These are phyloP conservation scores for Phialophora chinensis DNA, from an alignment of 2,329 filamentous ascomycete species.

Conservation along the genomic window DNA sequence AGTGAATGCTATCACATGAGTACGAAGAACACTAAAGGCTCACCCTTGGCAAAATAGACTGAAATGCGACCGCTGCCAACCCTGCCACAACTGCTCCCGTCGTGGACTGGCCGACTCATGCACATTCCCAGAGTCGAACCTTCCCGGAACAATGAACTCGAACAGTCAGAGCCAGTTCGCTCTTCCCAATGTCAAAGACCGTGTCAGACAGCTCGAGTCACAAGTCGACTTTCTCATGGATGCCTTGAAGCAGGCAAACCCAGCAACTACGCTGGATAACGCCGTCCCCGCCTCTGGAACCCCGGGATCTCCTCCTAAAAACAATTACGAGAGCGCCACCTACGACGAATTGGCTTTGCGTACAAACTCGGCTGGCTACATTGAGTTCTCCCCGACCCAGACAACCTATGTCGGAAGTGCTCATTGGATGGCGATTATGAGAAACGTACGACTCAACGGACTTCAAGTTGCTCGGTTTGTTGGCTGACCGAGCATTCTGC, in stretches of 20 bases:
- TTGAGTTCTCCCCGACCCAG: slow-evolving; percentile 49
- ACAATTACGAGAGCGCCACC: not conserved
- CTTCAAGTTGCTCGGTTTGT: not conserved
- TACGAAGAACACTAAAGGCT: not conserved
- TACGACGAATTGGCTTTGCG: not conserved
- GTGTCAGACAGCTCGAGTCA: slow-evolving; percentile 34
- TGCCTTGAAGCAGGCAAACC: slow-evolving; percentile 14
- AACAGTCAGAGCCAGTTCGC: not conserved
- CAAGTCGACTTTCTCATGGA: slow-evolving; percentile 30
- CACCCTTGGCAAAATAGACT: slow-evolving; percentile 48
- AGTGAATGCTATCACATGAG: slow-evolving; percentile 11
- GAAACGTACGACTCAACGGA: slow-evolving; percentile 1
- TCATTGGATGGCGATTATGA: slow-evolving; percentile 21
- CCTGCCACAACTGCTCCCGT: slow-evolving; percentile 63
- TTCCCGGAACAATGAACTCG: not conserved
- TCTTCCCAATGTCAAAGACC: slow-evolving; percentile 25
- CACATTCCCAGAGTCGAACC: slow-evolving; percentile 68
- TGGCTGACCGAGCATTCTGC: not conserved
- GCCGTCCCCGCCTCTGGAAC: not conserved
- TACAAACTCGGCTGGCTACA: slow-evolving; percentile 39
- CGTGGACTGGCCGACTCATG: slow-evolving; percentile 80
- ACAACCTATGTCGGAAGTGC: slow-evolving; percentile 41
- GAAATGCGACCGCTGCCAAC: slow-evolving; percentile 48
- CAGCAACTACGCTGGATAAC: not conserved
- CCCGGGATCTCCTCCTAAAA: not conserved